Base-by-base conservation (phyloP, 2,329 filamentous ascomycete genomes). In the Pseudogymnoascus sp. region DNA sequence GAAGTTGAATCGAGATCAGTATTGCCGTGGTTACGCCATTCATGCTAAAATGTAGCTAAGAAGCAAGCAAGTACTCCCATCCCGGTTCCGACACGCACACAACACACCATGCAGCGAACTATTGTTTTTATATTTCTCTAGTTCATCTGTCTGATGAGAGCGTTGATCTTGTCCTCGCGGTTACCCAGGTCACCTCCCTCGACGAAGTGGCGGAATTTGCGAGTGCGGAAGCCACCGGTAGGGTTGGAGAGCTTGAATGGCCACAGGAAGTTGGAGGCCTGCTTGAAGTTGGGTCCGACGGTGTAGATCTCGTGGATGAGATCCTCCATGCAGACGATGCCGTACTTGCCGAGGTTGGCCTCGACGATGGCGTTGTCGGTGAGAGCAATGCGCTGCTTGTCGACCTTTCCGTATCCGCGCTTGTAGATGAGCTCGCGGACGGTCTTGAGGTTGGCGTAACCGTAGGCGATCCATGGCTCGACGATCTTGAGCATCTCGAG, bases 191-290 rank as follows among this genome's bases (percentile, higher is more conserved):
- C 95, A 89, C 95, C 95, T 81, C 93, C 95, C 85, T 97, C 90
- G 69, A 98, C 90, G 84, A 91, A 98, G 85, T 98, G 93, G 85
- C 92, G 95, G 88, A 98, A 98, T 86, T 98, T 99, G 82, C 95
- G 86, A 75, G 90, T 81, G 74, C 90, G 89, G 92, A 98, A 99
- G 71, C 95, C 93, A 79, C 95, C 95, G 74, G 83, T 98, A 77
- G 95, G 95, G 88, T 96, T 97, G 87, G 87, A 92, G 73, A 99
- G 90, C 90, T 99, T 98, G 89, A 99, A 99, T 78, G 95, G 95
- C 95, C 95, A 99, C 73, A 98, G 83, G 88, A 98, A 98, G 90
- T 98, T 99, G 84, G 89, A 87, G 76, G 91, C 92, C 85, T 97
- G 93, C 89, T 97, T 98, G 90, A 95, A 96, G 89, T 98, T 98